These are phyloP conservation scores for Amphibolis antarctica DNA, from an alignment of 106 monocot species.

Conservation along the genomic window DNA sequence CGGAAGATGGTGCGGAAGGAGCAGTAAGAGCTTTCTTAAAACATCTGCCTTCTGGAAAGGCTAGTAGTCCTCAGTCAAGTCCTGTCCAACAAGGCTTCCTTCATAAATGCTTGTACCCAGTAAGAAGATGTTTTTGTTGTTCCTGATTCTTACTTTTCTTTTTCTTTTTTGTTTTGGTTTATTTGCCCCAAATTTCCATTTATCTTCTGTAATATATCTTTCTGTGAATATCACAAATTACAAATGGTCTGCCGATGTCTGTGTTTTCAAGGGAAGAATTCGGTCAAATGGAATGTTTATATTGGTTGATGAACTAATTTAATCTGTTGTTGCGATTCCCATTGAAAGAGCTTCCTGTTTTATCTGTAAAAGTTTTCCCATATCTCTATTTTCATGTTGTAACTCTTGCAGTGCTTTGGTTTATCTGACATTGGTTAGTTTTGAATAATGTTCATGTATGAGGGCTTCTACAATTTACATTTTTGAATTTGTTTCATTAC, in stretches of 20 bases:
- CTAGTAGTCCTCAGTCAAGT: not conserved
- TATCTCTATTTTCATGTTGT: too few species aligned
- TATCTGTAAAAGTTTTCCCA: too few species aligned
- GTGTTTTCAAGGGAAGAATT: not conserved
- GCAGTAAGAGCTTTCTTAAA: conserved; percentile 68
- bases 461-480: too few species aligned
- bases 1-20: conserved; percentile 66
- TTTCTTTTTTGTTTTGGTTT: not conserved
- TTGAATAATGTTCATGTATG: too few species aligned
- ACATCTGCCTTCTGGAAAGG: conserved; percentile 41
- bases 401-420: too few species aligned
- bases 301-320: too few species aligned
- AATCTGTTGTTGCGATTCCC: too few species aligned
- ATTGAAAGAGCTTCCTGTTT: too few species aligned
- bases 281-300: too few species aligned
- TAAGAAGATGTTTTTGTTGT: conserved; percentile 53
- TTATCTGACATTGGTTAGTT: too few species aligned
- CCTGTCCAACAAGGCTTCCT: conserved; percentile 6
- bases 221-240: not conserved
- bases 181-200: not conserved
- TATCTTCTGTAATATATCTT: not conserved
- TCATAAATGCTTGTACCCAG: conserved; percentile 10
- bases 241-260: not conserved
- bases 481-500: too few species aligned
- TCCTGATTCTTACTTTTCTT: conserved; percentile 20